Base-by-base conservation (phyloP, 208 protist species). In the Lotmaria passim region DNA sequence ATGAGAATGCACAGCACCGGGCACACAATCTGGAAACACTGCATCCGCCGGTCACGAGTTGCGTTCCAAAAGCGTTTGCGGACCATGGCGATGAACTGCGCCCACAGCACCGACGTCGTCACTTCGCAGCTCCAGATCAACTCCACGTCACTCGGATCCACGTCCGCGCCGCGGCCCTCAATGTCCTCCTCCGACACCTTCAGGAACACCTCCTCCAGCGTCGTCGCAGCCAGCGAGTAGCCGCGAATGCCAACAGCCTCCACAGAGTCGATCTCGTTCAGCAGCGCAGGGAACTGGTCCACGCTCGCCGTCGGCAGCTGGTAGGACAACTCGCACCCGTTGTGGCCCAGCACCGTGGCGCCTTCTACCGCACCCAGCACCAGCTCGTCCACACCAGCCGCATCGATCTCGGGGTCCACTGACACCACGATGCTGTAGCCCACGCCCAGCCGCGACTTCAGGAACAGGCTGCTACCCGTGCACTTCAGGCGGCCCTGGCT, bases 131-230 rank as follows among this genome's bases (percentile, higher is more conserved):
- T 53, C 44, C 70, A 58, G n/a, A 61, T n/a, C 38, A 51, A 44
- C 72, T 68, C 31, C 73, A 33, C 33, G 71, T 68, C 61, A 62
- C 44, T 62, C 28, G 26, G 23, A 23, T 43, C 47, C 19, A 7
- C 52, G 14, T 68, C 47, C 21, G 57, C 31, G 11, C 43, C 23
- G 8, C 31, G 28, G 6, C 6, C 6, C 6, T 53, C 44, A 8
- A 70, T 73, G 21, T 81, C 74, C 1, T 66, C 79, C 56, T 81
- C 60, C 0, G 79, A 82, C 28, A 89, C 78, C 15, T 63, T 72
- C 36, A 96, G 38, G 46, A 96, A 96, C 0, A 94, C 73, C 52
- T 96, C 86, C 75, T 96, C 89, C 23, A 96, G 71, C 24, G 94
- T 94, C 14, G 85, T 69, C 6, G 78, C 81, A 2, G 71, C 73